phyloP scores from a whole-genome alignment of 179 eudicot species.

The Carnegiea gigantea region DNA sequence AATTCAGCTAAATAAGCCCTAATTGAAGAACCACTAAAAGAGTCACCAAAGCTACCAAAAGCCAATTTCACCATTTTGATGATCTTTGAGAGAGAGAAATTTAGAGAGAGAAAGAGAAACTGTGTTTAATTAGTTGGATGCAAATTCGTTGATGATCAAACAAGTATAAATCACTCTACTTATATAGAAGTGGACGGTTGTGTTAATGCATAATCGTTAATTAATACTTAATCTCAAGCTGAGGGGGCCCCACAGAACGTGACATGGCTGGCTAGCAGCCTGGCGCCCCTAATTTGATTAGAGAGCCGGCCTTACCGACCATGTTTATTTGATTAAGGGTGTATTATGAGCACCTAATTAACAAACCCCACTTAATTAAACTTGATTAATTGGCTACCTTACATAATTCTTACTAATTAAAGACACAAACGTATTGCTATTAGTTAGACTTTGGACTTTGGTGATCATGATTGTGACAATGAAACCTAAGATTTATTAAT shows the following conservation, averaged over 20 bases:
- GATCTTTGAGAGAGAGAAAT: background rate
- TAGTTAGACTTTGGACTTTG: background rate
- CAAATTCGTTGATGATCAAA: background rate
- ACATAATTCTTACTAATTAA: background rate
- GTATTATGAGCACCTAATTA: background rate
- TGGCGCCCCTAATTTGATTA: background rate
- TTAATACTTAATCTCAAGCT: background rate
- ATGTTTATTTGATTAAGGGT: background rate
- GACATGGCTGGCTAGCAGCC: background rate
- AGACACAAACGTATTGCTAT: background rate
- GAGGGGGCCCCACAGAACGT: background rate
- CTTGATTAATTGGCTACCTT: background rate
- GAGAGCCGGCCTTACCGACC: background rate
- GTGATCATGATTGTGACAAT: background rate
- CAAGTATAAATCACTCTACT: background rate
- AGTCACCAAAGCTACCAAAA: slow-evolving; percentile 37
- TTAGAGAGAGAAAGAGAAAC: background rate
- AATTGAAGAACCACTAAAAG: slow-evolving; percentile 31
- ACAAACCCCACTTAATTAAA: background rate
- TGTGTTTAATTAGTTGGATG: background rate
- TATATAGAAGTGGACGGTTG: background rate
- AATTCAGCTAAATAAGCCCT: slow-evolving; percentile 37
- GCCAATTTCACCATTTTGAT: slow-evolving; percentile 34
- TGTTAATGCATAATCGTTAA: background rate
- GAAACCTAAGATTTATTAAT: background rate